phyloP scores from a whole-genome alignment of 2,329 filamentous ascomycete species.

The Didymosphaeria variabile region DNA sequence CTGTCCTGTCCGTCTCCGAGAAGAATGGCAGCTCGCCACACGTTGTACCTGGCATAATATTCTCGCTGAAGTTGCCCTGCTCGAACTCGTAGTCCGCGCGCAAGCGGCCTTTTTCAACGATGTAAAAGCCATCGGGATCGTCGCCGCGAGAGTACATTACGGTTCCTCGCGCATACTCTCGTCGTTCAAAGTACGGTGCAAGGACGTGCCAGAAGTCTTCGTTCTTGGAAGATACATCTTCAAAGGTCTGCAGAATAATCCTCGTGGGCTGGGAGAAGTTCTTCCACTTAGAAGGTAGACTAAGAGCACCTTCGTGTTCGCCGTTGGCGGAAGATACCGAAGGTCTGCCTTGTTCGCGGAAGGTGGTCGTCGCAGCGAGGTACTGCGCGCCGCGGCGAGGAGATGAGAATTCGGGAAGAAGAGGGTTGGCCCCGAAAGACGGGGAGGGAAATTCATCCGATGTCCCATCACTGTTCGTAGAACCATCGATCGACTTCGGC shows the following conservation, averaged over 20 bases:
- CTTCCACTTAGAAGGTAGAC: conserved; percentile 71
- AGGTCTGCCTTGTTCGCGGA: conserved; percentile 68
- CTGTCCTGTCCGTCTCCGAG: conserved; percentile 85
- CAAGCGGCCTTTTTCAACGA: conserved; percentile 88
- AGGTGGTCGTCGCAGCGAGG: conserved; percentile 77
- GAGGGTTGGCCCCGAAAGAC: conserved; percentile 38
- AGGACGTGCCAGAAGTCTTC: conserved; percentile 96
- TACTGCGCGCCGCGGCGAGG: conserved; percentile 81
- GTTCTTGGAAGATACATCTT: conserved; percentile 82
- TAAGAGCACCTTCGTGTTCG: conserved; percentile 18
- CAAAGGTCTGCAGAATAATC: conserved; percentile 94
- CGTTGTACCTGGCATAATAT: conserved; percentile 92
- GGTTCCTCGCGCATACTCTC: conserved; percentile 73
- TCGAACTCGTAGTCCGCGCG: conserved; percentile 90
- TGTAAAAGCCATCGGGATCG: conserved; percentile 82
- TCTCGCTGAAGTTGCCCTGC: conserved; percentile 87
- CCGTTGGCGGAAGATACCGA: conserved; percentile 26
- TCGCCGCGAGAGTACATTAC: conserved; percentile 82
- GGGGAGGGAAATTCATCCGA: conserved; percentile 36
- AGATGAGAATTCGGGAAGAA: conserved; percentile 72
- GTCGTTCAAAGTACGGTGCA: conserved; percentile 76
- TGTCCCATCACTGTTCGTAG: conserved; percentile 23
- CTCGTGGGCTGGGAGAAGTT: conserved; percentile 89
- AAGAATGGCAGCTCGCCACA: conserved; percentile 98
- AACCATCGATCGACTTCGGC: conserved; percentile 43